A percentile compares a stretch with the other conserved stretches of the same genome.
phyloP scores from a whole-genome alignment of 108 stramenopile species.

The Pseudonitzschia delicatissima region DNA sequence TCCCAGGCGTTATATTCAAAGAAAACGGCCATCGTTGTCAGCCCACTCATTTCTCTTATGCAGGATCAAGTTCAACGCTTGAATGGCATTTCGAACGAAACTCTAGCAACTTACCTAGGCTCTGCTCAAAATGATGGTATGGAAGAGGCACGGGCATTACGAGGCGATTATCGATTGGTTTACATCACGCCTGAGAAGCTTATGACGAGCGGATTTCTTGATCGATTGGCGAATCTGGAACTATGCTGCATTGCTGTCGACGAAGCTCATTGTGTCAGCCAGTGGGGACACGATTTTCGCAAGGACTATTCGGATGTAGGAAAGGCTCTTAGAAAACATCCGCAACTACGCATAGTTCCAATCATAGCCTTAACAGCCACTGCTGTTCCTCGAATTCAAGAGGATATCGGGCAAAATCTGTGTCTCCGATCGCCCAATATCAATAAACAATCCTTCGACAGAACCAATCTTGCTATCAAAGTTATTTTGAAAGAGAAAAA shows the following conservation, averaged over 20 bases:
- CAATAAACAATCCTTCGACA: conserved; percentile 76
- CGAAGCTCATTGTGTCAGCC: conserved; percentile 92
- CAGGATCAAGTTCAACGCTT: conserved; percentile 88
- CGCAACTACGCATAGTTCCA: conserved; percentile 48
- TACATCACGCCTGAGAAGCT: conserved; percentile 95
- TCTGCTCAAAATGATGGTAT: conserved; percentile 53
- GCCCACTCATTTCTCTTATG: conserved; percentile 87
- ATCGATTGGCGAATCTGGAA: conserved; percentile 35
- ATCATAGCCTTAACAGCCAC: conserved; percentile 93
- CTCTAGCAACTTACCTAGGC: conserved; percentile 65
- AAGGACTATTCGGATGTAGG: conserved; percentile 75
- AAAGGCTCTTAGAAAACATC: conserved; percentile 42
- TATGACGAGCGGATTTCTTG: conserved; percentile 40
- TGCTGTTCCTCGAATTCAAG: conserved; percentile 83
- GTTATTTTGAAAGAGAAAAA: conserved; percentile 57
- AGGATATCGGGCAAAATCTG: conserved; percentile 64
- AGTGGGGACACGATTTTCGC: conserved; percentile 97
- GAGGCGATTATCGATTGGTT: conserved; percentile 67
- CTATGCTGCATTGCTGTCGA: conserved; percentile 87
- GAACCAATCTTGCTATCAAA: conserved; percentile 82
- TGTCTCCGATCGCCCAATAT: conserved; percentile 49
- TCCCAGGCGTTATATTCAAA: conserved; percentile 76
- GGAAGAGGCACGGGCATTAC: conserved; percentile 45
- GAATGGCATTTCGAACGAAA: conserved; percentile 40
- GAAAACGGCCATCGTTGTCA: conserved; percentile 57